Conservation (phyloP, 495 filamentous ascomycete species). For the Penicillium samsonianum region DNA sequence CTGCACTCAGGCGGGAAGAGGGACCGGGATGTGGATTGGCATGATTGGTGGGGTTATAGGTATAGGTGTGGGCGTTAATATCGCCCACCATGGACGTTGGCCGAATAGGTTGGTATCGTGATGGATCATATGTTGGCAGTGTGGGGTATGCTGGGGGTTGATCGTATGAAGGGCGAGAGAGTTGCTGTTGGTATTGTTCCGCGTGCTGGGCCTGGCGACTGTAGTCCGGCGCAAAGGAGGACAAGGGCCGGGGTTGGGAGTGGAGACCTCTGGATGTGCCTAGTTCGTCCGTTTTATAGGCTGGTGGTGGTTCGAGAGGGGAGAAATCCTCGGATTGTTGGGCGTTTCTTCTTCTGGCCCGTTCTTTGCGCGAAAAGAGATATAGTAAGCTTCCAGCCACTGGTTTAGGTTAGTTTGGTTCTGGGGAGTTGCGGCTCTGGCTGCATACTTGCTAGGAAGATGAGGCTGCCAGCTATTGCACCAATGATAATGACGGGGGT, state of each 20-base stretch:
- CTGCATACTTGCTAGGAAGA: constrained; percentile 26
- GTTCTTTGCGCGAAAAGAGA: constrained; percentile 33
- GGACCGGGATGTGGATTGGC: constrained; percentile 7
- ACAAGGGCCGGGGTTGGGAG: constrained; percentile 31
- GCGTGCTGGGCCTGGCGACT: constrained; percentile 21
- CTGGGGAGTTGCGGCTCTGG: constrained; percentile 1
- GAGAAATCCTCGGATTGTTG: constrained; percentile 14
- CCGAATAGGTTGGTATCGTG: constrained; percentile 31
- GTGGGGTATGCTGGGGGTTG: constrained; percentile 22
- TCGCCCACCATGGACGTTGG: constrained; percentile 13
- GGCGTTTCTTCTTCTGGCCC: constrained; percentile 27
- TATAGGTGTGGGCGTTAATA: constrained; percentile 6
- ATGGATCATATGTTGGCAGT: constrained; percentile 36
- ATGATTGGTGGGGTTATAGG: constrained; percentile 2
- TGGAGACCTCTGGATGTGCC: constrained; percentile 17
- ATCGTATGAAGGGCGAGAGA: constrained; percentile 25
- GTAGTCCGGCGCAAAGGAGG: constrained; percentile 32
- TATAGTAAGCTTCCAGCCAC: constrained; percentile 26
- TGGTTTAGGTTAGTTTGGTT: constrained; percentile 12
- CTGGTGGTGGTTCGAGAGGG: constrained; percentile 19
- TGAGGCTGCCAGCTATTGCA: constrained; percentile 8
- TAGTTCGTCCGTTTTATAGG: constrained; percentile 21
- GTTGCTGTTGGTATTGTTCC: constrained; percentile 13
- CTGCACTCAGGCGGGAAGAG: constrained; percentile 28
- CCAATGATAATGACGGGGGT: constrained; percentile 20